Conservation (phyloP, 768 basidiomycete genomes). For the Mycena epipterygia region DNA sequence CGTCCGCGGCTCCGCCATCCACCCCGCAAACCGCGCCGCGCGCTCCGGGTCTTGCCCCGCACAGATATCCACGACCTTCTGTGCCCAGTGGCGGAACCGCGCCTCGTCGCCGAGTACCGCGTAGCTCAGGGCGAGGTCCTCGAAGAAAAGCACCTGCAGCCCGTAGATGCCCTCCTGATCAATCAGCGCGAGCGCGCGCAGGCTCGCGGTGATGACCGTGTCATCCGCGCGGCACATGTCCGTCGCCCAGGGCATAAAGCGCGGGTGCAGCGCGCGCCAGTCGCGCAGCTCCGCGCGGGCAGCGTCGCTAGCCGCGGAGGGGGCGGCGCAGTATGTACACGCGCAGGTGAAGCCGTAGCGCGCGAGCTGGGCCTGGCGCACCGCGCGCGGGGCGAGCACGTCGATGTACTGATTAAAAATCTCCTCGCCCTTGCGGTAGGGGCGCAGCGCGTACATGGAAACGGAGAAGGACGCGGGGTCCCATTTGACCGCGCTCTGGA, state of each 20-base stretch:
- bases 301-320: conserved; percentile 43
- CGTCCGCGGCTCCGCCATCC: conserved; percentile 47
- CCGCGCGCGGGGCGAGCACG: conserved; percentile 51
- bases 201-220: conserved; percentile 54
- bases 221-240: conserved; percentile 58
- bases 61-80: conserved; percentile 45
- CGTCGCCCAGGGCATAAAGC: conserved; percentile 57
- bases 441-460: conserved; percentile 56
- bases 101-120: conserved; percentile 55
- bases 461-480: conserved; percentile 53
- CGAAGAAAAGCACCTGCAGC: conserved; percentile 54
- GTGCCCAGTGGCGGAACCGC: conserved; percentile 52
- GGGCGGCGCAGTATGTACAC: conserved; percentile 51
- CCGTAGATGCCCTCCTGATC: conserved; percentile 59
- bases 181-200: conserved; percentile 54
- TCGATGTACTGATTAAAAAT: conserved; percentile 62
- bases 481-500: conserved; percentile 62
- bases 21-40: conserved; percentile 44
- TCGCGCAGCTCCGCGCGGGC: conserved; percentile 49
- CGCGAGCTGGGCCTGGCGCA: conserved; percentile 49
- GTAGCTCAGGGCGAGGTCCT: conserved; percentile 58
- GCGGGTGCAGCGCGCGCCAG: conserved; percentile 53
- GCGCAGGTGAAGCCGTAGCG: conserved; percentile 58
- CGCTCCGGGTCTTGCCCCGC: conserved; percentile 43
- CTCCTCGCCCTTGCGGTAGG: conserved; percentile 56